These are phyloP conservation scores for Pyrus bretschneideri DNA, from an alignment of 306 rosid species.

Conservation along the genomic window DNA sequence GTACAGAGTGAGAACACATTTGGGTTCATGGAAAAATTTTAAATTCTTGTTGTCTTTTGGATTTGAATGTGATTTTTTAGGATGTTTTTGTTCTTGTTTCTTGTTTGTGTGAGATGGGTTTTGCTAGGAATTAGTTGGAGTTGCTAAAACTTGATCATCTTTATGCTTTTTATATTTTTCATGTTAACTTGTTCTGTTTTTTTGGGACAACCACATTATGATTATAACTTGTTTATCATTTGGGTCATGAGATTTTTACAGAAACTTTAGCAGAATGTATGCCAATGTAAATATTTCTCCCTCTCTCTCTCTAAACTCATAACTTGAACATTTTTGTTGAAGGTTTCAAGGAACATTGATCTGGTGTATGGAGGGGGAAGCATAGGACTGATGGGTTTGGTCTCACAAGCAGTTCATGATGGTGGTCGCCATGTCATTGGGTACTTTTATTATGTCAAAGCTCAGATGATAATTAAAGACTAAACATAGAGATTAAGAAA, in stretches of 20 bases:
- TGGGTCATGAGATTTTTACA: constrained; percentile 4
- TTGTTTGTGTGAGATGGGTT: constrained; percentile 6
- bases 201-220: constrained; percentile 28
- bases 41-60: not conserved
- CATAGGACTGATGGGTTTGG: constrained; percentile 97
- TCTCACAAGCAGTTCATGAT: constrained; percentile 98
- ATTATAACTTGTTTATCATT: constrained; percentile 36
- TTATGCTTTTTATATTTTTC: not conserved
- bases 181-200: not conserved
- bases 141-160: not conserved
- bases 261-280: not conserved
- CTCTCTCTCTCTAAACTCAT: not conserved
- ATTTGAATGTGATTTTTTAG: not conserved
- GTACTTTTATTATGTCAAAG: constrained; percentile 30
- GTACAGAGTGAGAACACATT: not conserved
- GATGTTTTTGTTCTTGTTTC: not conserved
- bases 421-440: constrained; percentile 98
- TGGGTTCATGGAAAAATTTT: not conserved
- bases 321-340: constrained; percentile 21
- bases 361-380: constrained; percentile 98
- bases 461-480: not conserved
- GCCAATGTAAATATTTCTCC: not conserved
- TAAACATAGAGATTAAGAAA: constrained; percentile 20
- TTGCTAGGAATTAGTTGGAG: constrained; percentile 1
- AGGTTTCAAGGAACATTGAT: constrained; percentile 95